A percentile compares a stretch with the other conserved stretches of the same genome.
phyloP scores from a whole-genome alignment of 768 basidiomycete genomes.

The Termitomyces sp. region DNA sequence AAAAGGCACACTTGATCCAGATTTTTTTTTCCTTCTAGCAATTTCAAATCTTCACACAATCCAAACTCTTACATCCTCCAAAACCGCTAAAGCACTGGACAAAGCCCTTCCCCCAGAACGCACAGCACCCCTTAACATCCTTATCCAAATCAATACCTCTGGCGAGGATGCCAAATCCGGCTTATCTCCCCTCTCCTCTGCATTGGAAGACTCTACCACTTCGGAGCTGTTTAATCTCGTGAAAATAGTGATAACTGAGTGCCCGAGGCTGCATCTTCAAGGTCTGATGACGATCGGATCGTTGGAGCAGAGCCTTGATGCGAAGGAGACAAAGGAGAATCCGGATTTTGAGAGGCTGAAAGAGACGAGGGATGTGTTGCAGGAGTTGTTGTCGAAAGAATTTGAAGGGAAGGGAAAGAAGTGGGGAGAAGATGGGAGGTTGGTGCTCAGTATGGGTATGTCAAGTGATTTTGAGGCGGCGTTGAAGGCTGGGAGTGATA shows the following conservation, averaged over 20 bases:
- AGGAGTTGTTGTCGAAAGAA: slow-evolving; percentile 33
- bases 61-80: slow-evolving; percentile 82
- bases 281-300: slow-evolving; percentile 98
- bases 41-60: slow-evolving; percentile 86
- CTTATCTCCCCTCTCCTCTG: slow-evolving; percentile 50
- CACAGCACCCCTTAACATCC: slow-evolving; percentile 63
- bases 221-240: slow-evolving; percentile 67
- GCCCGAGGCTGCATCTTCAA: slow-evolving; percentile 71
- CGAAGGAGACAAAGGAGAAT: slow-evolving; percentile 41
- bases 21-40: slow-evolving; percentile 37
- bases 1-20: neutral
- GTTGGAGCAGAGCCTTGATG: slow-evolving; percentile 61
- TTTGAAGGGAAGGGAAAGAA: slow-evolving; percentile 20
- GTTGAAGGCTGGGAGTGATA: slow-evolving; percentile 75
- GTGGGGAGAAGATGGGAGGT: slow-evolving; percentile 51
- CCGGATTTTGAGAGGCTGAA: slow-evolving; percentile 75
- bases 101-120: slow-evolving; percentile 63
- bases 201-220: slow-evolving; percentile 22
- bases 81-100: slow-evolving; percentile 77
- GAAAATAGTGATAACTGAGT: slow-evolving; percentile 61
- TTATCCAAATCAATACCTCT: slow-evolving; percentile 95
- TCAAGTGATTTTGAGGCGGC: slow-evolving; percentile 92
- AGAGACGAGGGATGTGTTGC: slow-evolving; percentile 57
- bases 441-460: slow-evolving; percentile 94
- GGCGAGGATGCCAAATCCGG: slow-evolving; percentile 92